Evolutionary conservation across 768 basidiomycete genomes (phyloP).

Genomic region (Leccinellum albellum): DNA sequence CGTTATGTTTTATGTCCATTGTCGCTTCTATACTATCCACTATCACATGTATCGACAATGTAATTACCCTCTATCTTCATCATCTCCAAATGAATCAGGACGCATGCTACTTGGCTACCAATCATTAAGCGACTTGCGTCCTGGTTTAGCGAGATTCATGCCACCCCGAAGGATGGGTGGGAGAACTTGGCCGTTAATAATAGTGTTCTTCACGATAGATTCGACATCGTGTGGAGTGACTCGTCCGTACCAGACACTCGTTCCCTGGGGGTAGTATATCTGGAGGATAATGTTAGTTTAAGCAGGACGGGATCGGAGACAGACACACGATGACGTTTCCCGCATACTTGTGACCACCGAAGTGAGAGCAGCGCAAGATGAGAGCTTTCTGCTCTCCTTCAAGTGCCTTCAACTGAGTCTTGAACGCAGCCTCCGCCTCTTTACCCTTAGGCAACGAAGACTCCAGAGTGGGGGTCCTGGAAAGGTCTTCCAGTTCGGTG

Average conservation of each 20-base stretch:
- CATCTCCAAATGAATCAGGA: neutral
- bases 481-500: conserved; percentile 64
- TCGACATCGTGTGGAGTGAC: conserved; percentile 88
- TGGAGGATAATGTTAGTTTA: conserved; percentile 26
- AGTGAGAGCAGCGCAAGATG: conserved; percentile 83
- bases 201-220: conserved; percentile 81
- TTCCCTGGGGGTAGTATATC: conserved; percentile 86
- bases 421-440: conserved; percentile 54
- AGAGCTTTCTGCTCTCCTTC: conserved; percentile 63
- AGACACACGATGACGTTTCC: conserved; percentile 83
- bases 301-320: neutral
- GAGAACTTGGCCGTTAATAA: conserved; percentile 79
- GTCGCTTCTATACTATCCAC: conserved; percentile 20
- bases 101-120: conserved; percentile 46
- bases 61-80: conserved; percentile 17
- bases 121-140: conserved; percentile 62
- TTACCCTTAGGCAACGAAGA: conserved; percentile 5
- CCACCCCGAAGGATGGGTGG: conserved; percentile 86
- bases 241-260: conserved; percentile 90
- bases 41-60: conserved; percentile 26
- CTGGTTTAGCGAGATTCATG: conserved; percentile 70
- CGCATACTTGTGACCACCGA: conserved; percentile 91
- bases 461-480: conserved; percentile 30
- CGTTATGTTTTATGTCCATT: conserved; percentile 6
- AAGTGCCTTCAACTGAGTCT: conserved; percentile 44